phyloP scores from a whole-genome alignment of 495 filamentous ascomycete genomes.

The Daldinia childiae region DNA sequence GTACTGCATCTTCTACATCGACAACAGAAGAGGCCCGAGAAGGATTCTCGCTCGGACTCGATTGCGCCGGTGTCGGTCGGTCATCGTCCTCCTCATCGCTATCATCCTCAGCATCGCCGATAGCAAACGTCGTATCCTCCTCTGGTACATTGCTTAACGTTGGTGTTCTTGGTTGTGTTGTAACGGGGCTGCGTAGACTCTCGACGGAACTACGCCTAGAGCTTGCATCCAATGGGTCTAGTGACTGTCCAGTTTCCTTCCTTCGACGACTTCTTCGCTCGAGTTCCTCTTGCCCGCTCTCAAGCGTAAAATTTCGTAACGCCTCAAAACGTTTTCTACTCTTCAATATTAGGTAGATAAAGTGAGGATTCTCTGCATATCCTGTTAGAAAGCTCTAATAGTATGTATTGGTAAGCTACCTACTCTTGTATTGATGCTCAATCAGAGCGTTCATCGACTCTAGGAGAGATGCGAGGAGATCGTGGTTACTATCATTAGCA shows the following conservation, averaged over 20 bases:
- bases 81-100: conserved; percentile 68
- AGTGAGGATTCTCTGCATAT: conserved; percentile 76
- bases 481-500: conserved; percentile 92
- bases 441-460: conserved; percentile 92
- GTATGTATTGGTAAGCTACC: conserved; percentile 8
- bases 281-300: conserved; percentile 92
- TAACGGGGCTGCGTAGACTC: conserved; percentile 72
- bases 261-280: conserved; percentile 77
- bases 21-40: conserved; percentile 79
- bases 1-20: conserved; percentile 81
- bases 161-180: conserved; percentile 63
- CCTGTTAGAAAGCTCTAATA: conserved; percentile 42
- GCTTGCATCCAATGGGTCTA: conserved; percentile 55
- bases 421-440: conserved; percentile 90
- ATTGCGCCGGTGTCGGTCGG: conserved; percentile 73
- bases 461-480: conserved; percentile 80
- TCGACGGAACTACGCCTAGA: conserved; percentile 74
- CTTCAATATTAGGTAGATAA: conserved; percentile 82
- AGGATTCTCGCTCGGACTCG: conserved; percentile 73
- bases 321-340: conserved; percentile 87
- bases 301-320: conserved; percentile 90
- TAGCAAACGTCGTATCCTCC: conserved; percentile 80
- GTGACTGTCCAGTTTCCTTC: conserved; percentile 69
- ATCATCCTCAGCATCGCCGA: conserved; percentile 86
- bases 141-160: conserved; percentile 82